Base-by-base conservation (phyloP, 1,284 basidiomycete genomes). In the Ceratobasidium sp. region DNA sequence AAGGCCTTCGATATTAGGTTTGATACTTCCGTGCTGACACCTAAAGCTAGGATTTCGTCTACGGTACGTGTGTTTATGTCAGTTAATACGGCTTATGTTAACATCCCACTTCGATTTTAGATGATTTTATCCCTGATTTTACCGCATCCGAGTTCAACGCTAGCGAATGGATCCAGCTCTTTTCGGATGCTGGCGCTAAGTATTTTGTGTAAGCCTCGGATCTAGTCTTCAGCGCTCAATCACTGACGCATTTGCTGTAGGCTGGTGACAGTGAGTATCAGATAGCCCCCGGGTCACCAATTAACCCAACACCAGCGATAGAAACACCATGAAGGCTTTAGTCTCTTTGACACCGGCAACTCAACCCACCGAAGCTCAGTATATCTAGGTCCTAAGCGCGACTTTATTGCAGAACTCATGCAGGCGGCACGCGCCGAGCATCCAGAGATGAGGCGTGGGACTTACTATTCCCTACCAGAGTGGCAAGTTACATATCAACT, bases 41-140 rank as follows among this genome's bases (percentile, higher is more conserved):
- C 5, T 40, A 40, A 15, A 34, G 8, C 73, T 37, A 88, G 87
- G 80, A 87, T 40, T 82, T 89, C 15, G 80, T 86, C 3, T 89
- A 91, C 78, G 69, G 69, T 71, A 29, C 37, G 1, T 59, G 15
- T 9, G 7, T 59, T 32, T 59, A 59, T 34, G 25, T 29, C 5
- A 5, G n/a, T 29, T 22, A n/a, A n/a, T 56, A n/a, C 25, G 19
- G 25, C 25, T 11, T 11, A 6, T 19, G n/a, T 51, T 54, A n/a
- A 40, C 29, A 34, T 29, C 8, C 34, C 17, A 69, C 44, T 25
- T 19, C 32, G 25, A n/a, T 32, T 32, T 5, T 34, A 71, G 89
- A 90, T 78, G 86, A 89, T 77, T 90, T 90, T 78, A 88, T 90
- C 65, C 82, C 85, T 0, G 83, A 85, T 67, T 90, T 89, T 80